Percentiles rank a stretch among this genome's conserved stretches.
Evolutionary conservation across 2,329 filamentous ascomycete genomes (phyloP).

Genomic region (Claviceps sorghi): DNA sequence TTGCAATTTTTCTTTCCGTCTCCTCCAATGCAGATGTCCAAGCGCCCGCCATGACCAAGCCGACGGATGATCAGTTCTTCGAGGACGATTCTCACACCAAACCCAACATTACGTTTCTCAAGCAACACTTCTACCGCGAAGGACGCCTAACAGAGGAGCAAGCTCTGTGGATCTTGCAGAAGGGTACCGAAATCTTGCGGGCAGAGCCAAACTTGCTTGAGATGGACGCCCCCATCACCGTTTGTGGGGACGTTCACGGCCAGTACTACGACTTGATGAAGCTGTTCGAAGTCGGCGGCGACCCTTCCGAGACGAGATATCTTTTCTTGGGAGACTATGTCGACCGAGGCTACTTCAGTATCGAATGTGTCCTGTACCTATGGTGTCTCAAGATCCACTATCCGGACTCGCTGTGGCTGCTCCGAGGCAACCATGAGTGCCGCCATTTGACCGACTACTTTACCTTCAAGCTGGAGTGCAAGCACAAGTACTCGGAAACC

Average conservation of each 20-base stretch:
- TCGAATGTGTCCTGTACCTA: slow-evolving; percentile 95
- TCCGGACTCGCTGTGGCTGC: slow-evolving; percentile 88
- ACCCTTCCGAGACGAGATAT: slow-evolving; percentile 91
- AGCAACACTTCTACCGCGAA: slow-evolving; percentile 97
- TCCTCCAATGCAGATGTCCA: slow-evolving; percentile 62
- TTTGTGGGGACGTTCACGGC: slow-evolving; percentile 95
- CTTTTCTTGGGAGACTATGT: slow-evolving; percentile 97
- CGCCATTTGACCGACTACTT: slow-evolving; percentile 99
- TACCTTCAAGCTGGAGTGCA: slow-evolving; percentile 99
- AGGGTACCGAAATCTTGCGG: slow-evolving; percentile 74
- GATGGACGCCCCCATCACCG: slow-evolving; percentile 98
- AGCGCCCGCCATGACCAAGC: slow-evolving; percentile 85
- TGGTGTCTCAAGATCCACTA: slow-evolving; percentile 99
- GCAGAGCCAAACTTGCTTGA: slow-evolving; percentile 90
- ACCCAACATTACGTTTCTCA: slow-evolving; percentile 85
- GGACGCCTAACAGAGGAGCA: slow-evolving; percentile 94
- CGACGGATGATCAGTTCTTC: slow-evolving; percentile 89
- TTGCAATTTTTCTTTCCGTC: neutral
- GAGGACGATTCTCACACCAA: slow-evolving; percentile 73
- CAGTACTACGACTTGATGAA: slow-evolving; percentile 99
- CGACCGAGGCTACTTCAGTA: slow-evolving; percentile 96
- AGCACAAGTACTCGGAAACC: slow-evolving; percentile 96
- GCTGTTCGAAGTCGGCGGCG: slow-evolving; percentile 93
- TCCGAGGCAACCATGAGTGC: slow-evolving; percentile 97
- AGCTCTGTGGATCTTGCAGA: slow-evolving; percentile 84